Evolutionary conservation across 306 rosid genomes (phyloP), one percentile per base, ranked within the genome.

Genomic region (Bauhinia variegata): DNA sequence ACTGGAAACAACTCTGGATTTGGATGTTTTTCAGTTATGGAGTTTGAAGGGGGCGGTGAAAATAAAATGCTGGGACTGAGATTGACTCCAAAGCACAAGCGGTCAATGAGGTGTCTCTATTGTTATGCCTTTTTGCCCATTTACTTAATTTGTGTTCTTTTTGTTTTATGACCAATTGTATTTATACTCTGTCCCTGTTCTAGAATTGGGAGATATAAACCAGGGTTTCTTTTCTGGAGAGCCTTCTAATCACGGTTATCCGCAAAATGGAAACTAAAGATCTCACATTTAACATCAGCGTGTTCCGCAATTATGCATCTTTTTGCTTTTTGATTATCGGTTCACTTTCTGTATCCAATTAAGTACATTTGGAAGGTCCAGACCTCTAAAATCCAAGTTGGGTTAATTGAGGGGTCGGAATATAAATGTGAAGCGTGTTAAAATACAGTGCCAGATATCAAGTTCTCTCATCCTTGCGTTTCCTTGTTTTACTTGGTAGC

Each of bases 81-180:
- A 76, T 79, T 86, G 58, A 78, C 75, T 60, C 71, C 88, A 64
- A 73, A 65, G 41, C 98, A 79, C 81, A 89, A 74, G 67, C 96
- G 97, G 74, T 93, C 95, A 28, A 80, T 72, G 80, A 93, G 99
- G 97, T 92, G 49, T 42, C 38, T 60, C 59, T 53, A 18, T 56
- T 75, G 28, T 36, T 17, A 6, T 38, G 55, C 57, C 6, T 41
- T 31, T 54, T 19, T 43, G 71, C 33, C 51, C n/a, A 17, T 76
- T 79, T 83, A 36, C 63, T 42, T 43, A 49, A 62, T 61, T 50
- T 50, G 68, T 19, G 68, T 38, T 78, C 66, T 10, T 72, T 80
- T 78, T 42, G 37, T 7, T 62, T 74, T 34, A 71, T 23, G 62
- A 72, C 71, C 65, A 67, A 53, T 60, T 13, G 60, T 60, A 32